Conservation (phyloP, 805 yeast species). For the Sungouiozyma intestinalis region DNA sequence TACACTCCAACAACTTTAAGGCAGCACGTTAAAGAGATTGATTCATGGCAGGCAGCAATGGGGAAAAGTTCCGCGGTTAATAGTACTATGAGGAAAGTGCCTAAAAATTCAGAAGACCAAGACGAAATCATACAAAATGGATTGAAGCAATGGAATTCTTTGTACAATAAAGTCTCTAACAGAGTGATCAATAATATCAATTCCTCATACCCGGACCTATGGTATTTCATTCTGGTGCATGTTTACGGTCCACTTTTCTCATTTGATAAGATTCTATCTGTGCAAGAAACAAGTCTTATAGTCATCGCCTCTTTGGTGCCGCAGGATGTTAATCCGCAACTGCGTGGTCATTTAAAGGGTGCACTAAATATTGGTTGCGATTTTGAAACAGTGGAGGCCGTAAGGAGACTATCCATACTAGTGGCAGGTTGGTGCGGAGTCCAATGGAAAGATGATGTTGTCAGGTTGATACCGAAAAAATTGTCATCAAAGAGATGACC, state of each 20-base stretch:
- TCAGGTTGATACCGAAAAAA: conserved; percentile 15
- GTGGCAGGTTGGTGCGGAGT: conserved; percentile 69
- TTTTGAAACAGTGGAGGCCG: conserved; percentile 47
- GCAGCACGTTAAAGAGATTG: conserved; percentile 12
- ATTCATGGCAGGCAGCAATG: conserved; percentile 20
- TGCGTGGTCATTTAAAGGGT: conserved; percentile 84
- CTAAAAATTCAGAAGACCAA: conserved; percentile 5
- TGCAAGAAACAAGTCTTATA: conserved; percentile 65
- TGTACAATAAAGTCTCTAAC: conserved; percentile 64
- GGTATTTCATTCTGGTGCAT: conserved; percentile 58
- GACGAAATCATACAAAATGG: conserved; percentile 36
- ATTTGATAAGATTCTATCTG: conserved; percentile 47
- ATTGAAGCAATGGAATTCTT: conserved; percentile 53
- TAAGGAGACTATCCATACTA: conserved; percentile 51
- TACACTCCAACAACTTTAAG: conserved; percentile 48
- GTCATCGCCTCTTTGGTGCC: conserved; percentile 77
- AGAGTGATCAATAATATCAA: conserved; percentile 60
- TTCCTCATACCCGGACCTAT: conserved; percentile 76
- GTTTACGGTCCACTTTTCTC: conserved; percentile 75
- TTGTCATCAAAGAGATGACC: conserved; percentile 3
- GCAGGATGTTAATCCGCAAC: conserved; percentile 86
- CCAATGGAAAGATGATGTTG: conserved; percentile 38
- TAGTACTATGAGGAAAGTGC: conserved; percentile 7
- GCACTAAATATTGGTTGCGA: conserved; percentile 73
- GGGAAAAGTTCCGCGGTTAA: conserved; percentile 10